Base-by-base conservation (phyloP, 1,139 yeast species). In the Yamadazyma triangularis region DNA sequence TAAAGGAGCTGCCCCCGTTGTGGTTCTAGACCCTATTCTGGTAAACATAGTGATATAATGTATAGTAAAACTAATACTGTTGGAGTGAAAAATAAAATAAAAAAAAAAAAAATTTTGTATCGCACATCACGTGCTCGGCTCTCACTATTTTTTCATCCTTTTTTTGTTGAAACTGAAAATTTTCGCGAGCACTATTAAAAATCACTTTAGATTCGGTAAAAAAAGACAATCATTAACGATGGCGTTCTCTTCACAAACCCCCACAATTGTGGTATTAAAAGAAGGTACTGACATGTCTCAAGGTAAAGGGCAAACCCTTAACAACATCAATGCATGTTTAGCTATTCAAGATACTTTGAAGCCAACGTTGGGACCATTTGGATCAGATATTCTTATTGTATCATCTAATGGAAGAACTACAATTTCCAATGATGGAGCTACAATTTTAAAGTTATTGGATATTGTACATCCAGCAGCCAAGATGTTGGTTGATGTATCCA, bases 381-480 rank as follows among this genome's bases (percentile, higher is more conserved):
- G 99, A 22, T 86, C 96, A 16, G 99, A 91, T 60, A 89, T 91
- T 42, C 66, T 91, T 51, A 79, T 91, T 47, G 96, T 88, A 26
- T 78, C 82, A 25, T 73, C 82, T 15, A 78, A 74, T 48, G 95
- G 95, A 34, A 82, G 77, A 47, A 86, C 97, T 28, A 91, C 97
- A 19, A 89, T 91, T 44, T 88, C 98, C 24, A 91, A 91, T 59
- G 99, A 91, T 55, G 99, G 98, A 38, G 98, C 98, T 30, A 93
- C 99, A 2, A 91, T 91, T 46, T 70, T 91, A 57, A 87, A 84
- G 56, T 70, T 89, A 40, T 67, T 91, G 47, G 98, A 93, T 53
- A 94, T 93, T 36, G 96, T 93, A 16, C 99, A 91, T 54, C 98
- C 99, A 5, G 98, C 98, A 11, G 98, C 98, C 9, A 84, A 85